Evolutionary conservation across 2,329 filamentous ascomycete species (phyloP).

Genomic region (Emericellopsis atlantica): DNA sequence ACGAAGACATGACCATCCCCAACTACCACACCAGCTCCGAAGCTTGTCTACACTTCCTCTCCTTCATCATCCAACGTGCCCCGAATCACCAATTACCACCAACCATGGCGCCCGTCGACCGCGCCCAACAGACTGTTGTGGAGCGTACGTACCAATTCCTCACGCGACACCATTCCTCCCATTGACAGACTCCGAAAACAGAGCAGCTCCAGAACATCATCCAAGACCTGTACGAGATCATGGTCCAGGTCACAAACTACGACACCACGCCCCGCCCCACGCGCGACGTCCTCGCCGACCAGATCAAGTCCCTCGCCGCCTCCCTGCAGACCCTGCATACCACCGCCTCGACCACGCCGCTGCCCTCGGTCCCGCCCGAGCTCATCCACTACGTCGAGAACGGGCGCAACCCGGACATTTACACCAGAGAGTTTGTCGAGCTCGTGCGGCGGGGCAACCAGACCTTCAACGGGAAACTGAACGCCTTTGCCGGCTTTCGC

Average conservation of each 20-base stretch:
- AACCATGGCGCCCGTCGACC: conserved; percentile 28
- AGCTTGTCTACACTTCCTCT: neutral
- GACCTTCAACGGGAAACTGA: conserved; percentile 51
- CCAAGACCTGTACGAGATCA: conserved; percentile 50
- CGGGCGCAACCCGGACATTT: conserved; percentile 61
- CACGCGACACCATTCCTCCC: too few species aligned
- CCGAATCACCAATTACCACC: neutral
- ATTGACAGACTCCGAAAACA: conserved; percentile 13
- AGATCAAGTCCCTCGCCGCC: conserved; percentile 31
- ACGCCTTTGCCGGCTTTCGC: conserved; percentile 47
- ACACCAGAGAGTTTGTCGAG: conserved; percentile 63
- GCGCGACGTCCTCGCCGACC: conserved; percentile 40
- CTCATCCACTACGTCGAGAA: conserved; percentile 58
- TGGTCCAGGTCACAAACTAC: conserved; percentile 51
- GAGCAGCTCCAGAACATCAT: conserved; percentile 49
- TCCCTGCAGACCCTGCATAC: conserved; percentile 25
- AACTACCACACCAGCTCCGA: too few species aligned
- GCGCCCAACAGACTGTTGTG: conserved; percentile 21
- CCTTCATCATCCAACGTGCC: neutral
- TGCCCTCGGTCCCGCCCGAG: conserved; percentile 46
- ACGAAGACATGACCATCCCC: too few species aligned
- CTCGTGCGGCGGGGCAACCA: conserved; percentile 53
- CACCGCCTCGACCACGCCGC: conserved; percentile 25
- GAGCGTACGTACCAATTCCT: conserved; percentile 18
- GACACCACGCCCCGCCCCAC: conserved; percentile 38